phyloP scores from a whole-genome alignment of 169 alveolate species.

The Plasmodium fragile region DNA sequence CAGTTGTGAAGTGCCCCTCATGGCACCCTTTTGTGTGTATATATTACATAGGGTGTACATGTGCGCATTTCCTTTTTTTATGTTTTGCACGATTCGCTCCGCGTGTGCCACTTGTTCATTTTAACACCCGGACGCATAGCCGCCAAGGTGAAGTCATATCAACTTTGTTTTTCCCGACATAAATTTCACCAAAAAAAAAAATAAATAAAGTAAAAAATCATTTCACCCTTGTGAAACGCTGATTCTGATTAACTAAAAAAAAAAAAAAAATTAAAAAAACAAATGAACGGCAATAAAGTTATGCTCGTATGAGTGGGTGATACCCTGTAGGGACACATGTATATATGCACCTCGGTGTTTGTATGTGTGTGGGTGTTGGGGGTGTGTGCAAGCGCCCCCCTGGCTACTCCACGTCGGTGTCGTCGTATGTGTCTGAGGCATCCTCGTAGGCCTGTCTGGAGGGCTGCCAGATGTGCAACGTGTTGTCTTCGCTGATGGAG shows the following conservation, averaged over 20 bases:
- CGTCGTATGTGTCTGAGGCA: constrained; percentile 67
- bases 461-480: constrained; percentile 89
- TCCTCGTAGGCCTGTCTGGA: constrained; percentile 78
- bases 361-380: not conserved
- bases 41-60: not conserved
- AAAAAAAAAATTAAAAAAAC: not conserved
- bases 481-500: constrained; percentile 85
- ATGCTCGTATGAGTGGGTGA: not conserved
- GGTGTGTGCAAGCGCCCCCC: not conserved
- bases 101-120: not conserved
- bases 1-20: not conserved
- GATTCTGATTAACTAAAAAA: not conserved
- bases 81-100: not conserved
- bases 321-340: not conserved
- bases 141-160: not conserved
- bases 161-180: not conserved
- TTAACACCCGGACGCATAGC: not conserved
- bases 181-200: no score
- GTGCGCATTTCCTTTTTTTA: not conserved
- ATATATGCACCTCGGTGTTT: not conserved
- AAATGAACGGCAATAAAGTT: not conserved
- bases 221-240: not conserved
- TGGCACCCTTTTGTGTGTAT: not conserved
- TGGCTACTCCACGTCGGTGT: constrained; percentile 54
- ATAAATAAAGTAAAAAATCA: not conserved